These are phyloP conservation scores for Sphaerulina vaccinii DNA, from an alignment of 2,329 filamentous ascomycete genomes.

Conservation along the genomic window DNA sequence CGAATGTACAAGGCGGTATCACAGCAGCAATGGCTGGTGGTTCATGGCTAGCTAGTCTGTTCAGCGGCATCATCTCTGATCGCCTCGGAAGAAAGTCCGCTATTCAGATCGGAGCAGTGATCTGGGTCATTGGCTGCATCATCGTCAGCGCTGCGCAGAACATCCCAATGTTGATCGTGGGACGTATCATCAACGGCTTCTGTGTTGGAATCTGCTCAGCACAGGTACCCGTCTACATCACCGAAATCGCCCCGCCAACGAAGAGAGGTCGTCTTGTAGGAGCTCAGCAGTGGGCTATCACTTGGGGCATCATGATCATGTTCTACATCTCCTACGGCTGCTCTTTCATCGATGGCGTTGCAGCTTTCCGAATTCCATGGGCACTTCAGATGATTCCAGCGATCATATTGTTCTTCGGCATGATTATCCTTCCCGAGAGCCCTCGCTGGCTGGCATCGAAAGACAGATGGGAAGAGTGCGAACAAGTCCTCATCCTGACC, in stretches of 20 bases:
- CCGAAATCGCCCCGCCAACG: constrained; percentile 60
- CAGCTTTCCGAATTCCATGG: constrained; percentile 38
- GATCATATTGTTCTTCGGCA: constrained; percentile 42
- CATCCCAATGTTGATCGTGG: constrained; percentile 69
- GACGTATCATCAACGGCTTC: constrained; percentile 69
- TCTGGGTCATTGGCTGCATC: constrained; percentile 59
- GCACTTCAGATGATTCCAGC: constrained; percentile 53
- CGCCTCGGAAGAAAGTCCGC: constrained; percentile 53
- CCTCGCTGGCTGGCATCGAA: constrained; percentile 65
- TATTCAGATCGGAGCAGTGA: constrained; percentile 45
- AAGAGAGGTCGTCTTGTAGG: constrained; percentile 66
- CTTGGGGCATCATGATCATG: constrained; percentile 50
- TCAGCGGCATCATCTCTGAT: constrained; percentile 61
- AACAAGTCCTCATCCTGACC: constrained; percentile 60
- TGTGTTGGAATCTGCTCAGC: constrained; percentile 71
- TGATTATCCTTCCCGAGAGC: constrained; percentile 65
- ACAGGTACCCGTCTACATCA: constrained; percentile 68
- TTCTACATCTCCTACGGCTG: constrained; percentile 60
- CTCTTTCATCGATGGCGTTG: constrained; percentile 57
- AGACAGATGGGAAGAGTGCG: constrained; percentile 62
- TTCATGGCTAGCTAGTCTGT: constrained; percentile 64
- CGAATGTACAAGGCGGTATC: constrained; percentile 64
- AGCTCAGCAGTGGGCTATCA: constrained; percentile 73
- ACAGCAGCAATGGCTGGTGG: constrained; percentile 70
- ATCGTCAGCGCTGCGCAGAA: constrained; percentile 64